Evolutionary conservation across 805 yeast genomes (phyloP).

Genomic region (Saccharomycopsis malanga): DNA sequence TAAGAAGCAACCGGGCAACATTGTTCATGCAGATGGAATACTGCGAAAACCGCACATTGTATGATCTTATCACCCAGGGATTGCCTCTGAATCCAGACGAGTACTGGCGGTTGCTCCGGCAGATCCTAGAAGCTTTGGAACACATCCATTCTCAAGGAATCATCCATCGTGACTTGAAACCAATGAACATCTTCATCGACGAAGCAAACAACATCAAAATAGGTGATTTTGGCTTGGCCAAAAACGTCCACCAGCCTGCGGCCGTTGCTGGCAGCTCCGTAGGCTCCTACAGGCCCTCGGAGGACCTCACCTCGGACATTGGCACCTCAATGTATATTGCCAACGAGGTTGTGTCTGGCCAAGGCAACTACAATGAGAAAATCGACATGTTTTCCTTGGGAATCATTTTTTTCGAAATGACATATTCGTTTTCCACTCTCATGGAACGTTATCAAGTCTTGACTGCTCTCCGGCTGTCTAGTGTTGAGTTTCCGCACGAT

Average conservation of each 20-base stretch:
- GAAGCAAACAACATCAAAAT: constrained; percentile 81
- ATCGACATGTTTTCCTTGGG: constrained; percentile 96
- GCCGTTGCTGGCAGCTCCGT: constrained; percentile 23
- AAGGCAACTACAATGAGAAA: constrained; percentile 77
- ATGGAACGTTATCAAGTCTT: constrained; percentile 85
- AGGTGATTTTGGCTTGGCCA: constrained; percentile 97
- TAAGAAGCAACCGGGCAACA: constrained; percentile 45
- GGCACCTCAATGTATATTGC: constrained; percentile 96
- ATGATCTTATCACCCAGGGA: constrained; percentile 74
- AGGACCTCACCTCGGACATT: constrained; percentile 83
- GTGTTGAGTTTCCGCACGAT: constrained; percentile 63
- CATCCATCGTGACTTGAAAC: constrained; percentile 91
- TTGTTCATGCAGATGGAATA: constrained; percentile 97
- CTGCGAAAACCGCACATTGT: constrained; percentile 88
- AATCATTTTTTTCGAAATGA: constrained; percentile 92
- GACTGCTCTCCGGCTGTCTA: constrained; percentile 50
- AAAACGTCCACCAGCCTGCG: constrained; percentile 59
- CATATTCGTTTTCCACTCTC: constrained; percentile 73
- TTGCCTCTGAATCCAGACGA: constrained; percentile 64
- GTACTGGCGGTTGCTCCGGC: constrained; percentile 86
- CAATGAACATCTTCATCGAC: constrained; percentile 93
- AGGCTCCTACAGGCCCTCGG: constrained; percentile 33
- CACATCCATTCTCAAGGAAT: constrained; percentile 92
- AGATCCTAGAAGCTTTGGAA: constrained; percentile 79
- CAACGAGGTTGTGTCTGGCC: constrained; percentile 70